phyloP scores from a whole-genome alignment of 441 rosid species.

The Syzygium syzygioides region DNA sequence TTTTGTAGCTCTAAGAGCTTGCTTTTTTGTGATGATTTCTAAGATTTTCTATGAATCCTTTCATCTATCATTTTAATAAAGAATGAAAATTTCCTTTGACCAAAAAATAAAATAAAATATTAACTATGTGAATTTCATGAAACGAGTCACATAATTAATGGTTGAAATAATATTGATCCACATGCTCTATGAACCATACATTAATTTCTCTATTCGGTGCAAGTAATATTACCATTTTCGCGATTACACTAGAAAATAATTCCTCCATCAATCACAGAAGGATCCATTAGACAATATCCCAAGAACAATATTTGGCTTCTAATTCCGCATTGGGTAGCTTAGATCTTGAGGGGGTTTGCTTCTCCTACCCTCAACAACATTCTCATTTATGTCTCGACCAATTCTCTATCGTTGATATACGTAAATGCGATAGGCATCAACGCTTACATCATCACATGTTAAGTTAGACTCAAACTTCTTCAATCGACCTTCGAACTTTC shows the following conservation, averaged over 20 bases:
- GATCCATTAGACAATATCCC: background rate
- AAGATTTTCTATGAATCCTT: too few species aligned
- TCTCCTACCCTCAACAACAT: background rate
- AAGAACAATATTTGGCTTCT: background rate
- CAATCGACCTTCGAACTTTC: background rate
- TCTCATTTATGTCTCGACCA: background rate
- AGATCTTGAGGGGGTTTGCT: background rate
- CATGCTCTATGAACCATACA: background rate
- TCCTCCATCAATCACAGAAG: background rate
- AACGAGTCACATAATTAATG: background rate
- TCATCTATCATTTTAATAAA: too few species aligned
- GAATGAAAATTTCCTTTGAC: too few species aligned
- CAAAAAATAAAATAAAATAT: too few species aligned
- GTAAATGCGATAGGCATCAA: background rate
- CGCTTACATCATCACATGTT: background rate
- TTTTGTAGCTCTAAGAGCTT: too few species aligned
- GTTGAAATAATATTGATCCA: background rate
- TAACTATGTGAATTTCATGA: background rate
- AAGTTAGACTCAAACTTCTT: background rate
- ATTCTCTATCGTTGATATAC: background rate
- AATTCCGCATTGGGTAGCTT: background rate
- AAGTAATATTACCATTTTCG: background rate
- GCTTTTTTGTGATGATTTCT: too few species aligned
- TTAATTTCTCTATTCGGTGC: background rate
- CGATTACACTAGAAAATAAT: background rate